Conservation (phyloP, 2,329 filamentous ascomycete species). For the Amylocarpus encephaloides region DNA sequence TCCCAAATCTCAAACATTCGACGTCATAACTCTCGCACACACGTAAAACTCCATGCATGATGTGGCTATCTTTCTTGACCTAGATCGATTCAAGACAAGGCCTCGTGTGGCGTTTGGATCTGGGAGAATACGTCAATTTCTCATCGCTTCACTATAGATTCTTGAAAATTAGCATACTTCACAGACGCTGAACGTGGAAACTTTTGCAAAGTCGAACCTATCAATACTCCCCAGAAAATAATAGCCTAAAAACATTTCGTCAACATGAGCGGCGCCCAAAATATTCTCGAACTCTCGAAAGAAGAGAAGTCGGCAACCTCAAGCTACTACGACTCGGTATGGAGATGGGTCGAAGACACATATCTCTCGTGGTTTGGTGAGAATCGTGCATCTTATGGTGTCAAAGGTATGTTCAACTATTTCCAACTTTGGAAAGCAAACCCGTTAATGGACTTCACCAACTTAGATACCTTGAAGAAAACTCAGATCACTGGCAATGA, state of each 20-base stretch:
- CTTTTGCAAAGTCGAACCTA: too few species aligned
- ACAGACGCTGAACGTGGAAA: too few species aligned
- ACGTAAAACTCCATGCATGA: too few species aligned
- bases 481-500: conserved; percentile 25
- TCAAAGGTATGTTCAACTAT: conserved; percentile 20
- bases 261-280: not conserved
- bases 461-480: conserved; percentile 22
- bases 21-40: not conserved
- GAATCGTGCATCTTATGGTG: conserved; percentile 25
- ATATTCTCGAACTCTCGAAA: conserved; percentile 2
- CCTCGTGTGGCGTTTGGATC: too few species aligned
- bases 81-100: not conserved
- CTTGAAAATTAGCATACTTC: too few species aligned
- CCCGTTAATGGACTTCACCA: not conserved
- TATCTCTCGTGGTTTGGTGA: conserved; percentile 28
- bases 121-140: too few species aligned
- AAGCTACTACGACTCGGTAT: conserved; percentile 20
- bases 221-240: too few species aligned
- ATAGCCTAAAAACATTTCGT: not conserved
- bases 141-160: too few species aligned
- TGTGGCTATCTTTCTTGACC: not conserved
- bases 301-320: conserved; percentile 13
- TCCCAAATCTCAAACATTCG: not conserved
- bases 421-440: not conserved
- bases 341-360: conserved; percentile 28